Base-by-base conservation (phyloP, 495 filamentous ascomycete genomes). In the Penicillium cinerascens region DNA sequence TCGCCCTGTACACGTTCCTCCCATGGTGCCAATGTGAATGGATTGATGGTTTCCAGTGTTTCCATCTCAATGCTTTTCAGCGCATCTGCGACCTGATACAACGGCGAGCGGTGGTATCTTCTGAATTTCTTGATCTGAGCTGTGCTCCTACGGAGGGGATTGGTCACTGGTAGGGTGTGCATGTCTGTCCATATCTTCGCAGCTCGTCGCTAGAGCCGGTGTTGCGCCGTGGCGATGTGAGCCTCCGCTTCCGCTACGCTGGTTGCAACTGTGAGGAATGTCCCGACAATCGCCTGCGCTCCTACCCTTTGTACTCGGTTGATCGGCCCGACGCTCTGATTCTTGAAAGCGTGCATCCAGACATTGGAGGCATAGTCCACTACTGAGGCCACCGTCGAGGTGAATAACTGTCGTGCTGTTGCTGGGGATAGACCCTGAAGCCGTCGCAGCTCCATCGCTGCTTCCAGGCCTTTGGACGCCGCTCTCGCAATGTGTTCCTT, bases 361-460 rank as follows among this genome's bases (percentile, higher is more conserved):
- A 63, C 56, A 58, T 64, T 67, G 36, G 58, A 67, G 33, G 64
- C 62, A 27, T 70, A 70, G 57, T 70, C 66, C 42, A 67, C 58
- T 16, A 59, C 62, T 25, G 54, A 62, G 10, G 58, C 59, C 43
- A 70, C 58, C 17, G 55, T 58, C 42, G 46, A 52, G 11, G 36
- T 15, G 11, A 38, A 15, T 17, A 38, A 13, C 25, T 26, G 25
- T 53, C 63, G 56, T 39, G 58, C 63, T 18, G 57, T 68, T 47
- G 54, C 50, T 25, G 59, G 63, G 33, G 63, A 65, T 29, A 71
- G 41, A 38, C 56, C 50, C 7, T 61, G 44, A 22, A 68, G 61
- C 42, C 61, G 55, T 49, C 52, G 63, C 39, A 68, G 54, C 52
- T 62, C 59, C 53, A 71, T 68, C 49, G 61, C 63, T 33, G 59